Evolutionary conservation across 345 rosid genomes (phyloP).

Genomic region (Kandelia obovata): DNA sequence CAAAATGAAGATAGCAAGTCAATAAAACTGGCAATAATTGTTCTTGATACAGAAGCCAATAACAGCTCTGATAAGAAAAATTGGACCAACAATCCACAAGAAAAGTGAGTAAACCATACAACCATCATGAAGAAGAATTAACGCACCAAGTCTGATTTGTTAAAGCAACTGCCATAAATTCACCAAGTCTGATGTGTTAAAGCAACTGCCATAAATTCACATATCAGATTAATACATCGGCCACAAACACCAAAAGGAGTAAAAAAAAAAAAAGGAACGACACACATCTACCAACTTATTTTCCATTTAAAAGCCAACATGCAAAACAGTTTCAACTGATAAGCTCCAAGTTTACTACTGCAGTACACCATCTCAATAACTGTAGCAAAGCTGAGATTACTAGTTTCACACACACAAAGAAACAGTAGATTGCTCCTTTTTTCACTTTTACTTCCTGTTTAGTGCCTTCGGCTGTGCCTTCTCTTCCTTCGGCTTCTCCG

Average conservation of each 20-base stretch:
- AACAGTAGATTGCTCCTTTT: not conserved
- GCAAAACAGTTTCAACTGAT: too few species aligned
- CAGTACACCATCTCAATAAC: too few species aligned
- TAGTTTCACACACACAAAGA: not conserved
- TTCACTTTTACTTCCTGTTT: not conserved
- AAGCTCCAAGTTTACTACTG: too few species aligned
- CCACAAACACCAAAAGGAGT: conserved; percentile 1
- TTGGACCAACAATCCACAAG: too few species aligned
- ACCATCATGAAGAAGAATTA: too few species aligned
- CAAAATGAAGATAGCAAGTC: too few species aligned
- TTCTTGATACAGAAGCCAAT: too few species aligned
- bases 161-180: not conserved
- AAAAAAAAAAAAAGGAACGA: not conserved
- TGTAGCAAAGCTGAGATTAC: not conserved
- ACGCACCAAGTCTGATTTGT: not conserved
- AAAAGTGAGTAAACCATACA: too few species aligned
- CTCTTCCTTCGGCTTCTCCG: conserved; percentile 55
- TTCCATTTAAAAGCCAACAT: not conserved
- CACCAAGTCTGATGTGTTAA: too few species aligned
- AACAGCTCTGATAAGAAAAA: too few species aligned
- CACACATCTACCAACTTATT: conserved; percentile 18
- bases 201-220: not conserved
- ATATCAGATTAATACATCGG: conserved; percentile 5
- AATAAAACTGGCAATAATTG: too few species aligned
- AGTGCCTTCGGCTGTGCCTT: conserved; percentile 56